Base-by-base conservation (phyloP, 768 basidiomycete genomes). In the Mycena olivaceomarginata region DNA sequence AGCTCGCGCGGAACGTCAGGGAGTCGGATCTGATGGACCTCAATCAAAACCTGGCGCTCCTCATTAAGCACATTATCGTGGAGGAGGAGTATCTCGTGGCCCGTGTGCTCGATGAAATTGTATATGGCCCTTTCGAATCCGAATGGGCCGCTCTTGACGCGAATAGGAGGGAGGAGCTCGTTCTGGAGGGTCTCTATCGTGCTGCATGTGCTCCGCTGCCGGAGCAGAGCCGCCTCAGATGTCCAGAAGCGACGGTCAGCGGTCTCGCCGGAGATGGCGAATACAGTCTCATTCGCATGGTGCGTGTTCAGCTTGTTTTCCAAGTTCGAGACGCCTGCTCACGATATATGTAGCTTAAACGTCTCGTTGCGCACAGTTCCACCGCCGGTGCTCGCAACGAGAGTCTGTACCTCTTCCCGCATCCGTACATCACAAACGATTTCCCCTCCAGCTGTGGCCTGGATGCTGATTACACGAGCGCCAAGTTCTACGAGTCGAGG, bases 131-230 rank as follows among this genome's bases (percentile, higher is more conserved):
- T 9, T 67, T 74, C 10, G 67, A 78, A 18, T 63, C 59, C 3
- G 72, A 73, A 31, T 77, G 76, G 76, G 22, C 25, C 0, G 66
- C 40, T 1, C 7, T 67, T 13, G 66, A 46, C n/a, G 0, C 41
- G 51, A 16, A 62, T 18, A n/a, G 39, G 31, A 67, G 63, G 45
- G 39, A 39, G 20, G 67, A 70, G 37, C 9, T 77, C 12, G 76
- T 62, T 13, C n/a, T 77, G 39, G 76, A 77, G 22, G 76, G 76
- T 15, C 71, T 77, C 39, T 73, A 77, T 56, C 67, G 71, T 4
- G 76, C 45, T 16, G 76, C 76, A n/a, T 72, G 70, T 39, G n/a
- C 13, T 25, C 43, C 46, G 15, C 63, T 68, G 6, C 72, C 68
- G 48, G 62, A 77, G 31, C 46, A 73, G 60, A 73, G 70, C 25